Percentiles rank a stretch among this genome's conserved stretches.
Conservation (phyloP, 768 basidiomycete genomes). For the Mrakia blollopis region DNA sequence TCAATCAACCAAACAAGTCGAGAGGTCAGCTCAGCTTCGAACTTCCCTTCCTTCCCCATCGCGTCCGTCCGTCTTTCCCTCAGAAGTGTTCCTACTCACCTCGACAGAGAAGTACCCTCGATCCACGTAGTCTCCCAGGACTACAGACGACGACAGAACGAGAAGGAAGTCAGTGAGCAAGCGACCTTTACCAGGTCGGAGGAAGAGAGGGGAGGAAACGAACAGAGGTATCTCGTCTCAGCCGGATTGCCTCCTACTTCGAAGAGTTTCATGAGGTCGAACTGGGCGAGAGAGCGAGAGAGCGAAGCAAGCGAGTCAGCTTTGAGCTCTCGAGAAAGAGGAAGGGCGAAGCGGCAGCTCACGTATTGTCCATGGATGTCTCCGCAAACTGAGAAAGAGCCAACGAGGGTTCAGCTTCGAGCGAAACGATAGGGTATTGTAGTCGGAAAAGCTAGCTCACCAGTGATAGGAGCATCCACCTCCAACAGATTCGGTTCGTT, state of each 20-base stretch:
- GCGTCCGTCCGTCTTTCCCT: neutral
- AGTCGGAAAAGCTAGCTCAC: neutral
- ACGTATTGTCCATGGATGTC: no score
- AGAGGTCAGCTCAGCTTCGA: neutral
- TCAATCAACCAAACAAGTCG: neutral
- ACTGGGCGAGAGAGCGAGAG: constrained; percentile 53
- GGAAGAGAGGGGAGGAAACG: neutral
- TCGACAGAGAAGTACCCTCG: constrained; percentile 32
- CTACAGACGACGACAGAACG: neutral
- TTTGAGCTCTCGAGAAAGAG: neutral
- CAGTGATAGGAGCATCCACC: constrained; percentile 31
- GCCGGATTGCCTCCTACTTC: constrained; percentile 93
- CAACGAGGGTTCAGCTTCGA: no score
- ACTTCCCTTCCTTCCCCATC: no score
- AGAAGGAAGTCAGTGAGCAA: neutral
- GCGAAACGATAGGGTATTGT: no score
- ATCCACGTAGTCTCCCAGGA: constrained; percentile 32
- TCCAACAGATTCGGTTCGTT: constrained; percentile 31
- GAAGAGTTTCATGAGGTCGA: constrained; percentile 90
- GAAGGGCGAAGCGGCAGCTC: no score
- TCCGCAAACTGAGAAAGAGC: no score
- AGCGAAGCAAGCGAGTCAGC: neutral
- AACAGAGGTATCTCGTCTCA: constrained; percentile 67
- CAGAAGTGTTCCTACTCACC: constrained; percentile 1
- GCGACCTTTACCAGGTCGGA: neutral